A percentile compares a stretch with the other conserved stretches of the same genome.
phyloP scores from a whole-genome alignment of 1,284 basidiomycete genomes.

The Tremellales sp. region DNA sequence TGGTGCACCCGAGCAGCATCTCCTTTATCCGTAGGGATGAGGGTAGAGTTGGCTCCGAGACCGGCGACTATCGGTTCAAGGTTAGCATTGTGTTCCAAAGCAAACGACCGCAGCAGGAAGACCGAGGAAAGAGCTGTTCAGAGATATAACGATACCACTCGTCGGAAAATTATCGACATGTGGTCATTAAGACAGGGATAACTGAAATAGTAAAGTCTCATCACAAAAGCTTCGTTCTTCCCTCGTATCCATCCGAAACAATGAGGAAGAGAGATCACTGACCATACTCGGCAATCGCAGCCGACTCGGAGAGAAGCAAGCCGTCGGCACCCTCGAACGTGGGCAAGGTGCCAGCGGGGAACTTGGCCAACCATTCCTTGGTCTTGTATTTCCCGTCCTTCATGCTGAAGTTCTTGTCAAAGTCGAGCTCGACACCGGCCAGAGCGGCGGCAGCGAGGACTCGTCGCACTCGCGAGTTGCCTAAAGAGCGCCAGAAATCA shows the following conservation, averaged over 20 bases:
- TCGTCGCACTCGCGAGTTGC: constrained; percentile 53
- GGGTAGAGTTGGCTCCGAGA: constrained; percentile 63
- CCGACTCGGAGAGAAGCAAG: constrained; percentile 71
- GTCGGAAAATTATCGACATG: constrained; percentile 59
- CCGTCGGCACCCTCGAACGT: constrained; percentile 74
- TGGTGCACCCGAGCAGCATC: constrained; percentile 63
- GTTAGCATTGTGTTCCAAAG: background rate
- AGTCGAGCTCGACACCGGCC: constrained; percentile 65
- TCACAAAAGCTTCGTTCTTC: constrained; percentile 31
- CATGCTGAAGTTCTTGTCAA: constrained; percentile 60
- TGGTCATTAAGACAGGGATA: constrained; percentile 63
- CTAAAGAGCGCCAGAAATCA: constrained; percentile 16
- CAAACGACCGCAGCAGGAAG: background rate
- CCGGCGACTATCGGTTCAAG: constrained; percentile 59
- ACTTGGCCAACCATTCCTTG: constrained; percentile 72
- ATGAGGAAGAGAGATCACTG: constrained; percentile 52
- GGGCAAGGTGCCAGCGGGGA: constrained; percentile 80
- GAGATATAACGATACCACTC: constrained; percentile 51
- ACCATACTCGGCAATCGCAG: constrained; percentile 84
- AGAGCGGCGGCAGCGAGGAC: constrained; percentile 69
- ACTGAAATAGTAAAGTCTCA: constrained; percentile 53
- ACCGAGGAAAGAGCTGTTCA: constrained; percentile 28
- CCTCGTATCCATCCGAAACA: constrained; percentile 22
- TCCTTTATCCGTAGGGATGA: constrained; percentile 58
- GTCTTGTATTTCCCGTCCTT: constrained; percentile 56